Evolutionary conservation across 73 alveolate species (phyloP).

Genomic region (Symbiodinium natans): DNA sequence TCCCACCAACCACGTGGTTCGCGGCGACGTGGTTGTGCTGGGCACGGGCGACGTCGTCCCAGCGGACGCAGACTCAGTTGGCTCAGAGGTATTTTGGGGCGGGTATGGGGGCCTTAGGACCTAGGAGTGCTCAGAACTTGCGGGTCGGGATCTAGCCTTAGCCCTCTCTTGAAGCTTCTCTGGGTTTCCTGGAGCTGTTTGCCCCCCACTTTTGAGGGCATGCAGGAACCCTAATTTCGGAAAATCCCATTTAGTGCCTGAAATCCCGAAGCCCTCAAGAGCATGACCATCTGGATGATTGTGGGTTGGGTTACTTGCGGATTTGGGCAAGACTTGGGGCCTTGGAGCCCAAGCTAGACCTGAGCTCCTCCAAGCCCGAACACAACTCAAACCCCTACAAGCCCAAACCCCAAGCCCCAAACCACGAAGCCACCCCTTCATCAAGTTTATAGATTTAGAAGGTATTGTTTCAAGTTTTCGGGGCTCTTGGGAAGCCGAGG

Average conservation of each 20-base stretch:
- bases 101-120: slow-evolving; percentile 13
- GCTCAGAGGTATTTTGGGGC: not conserved
- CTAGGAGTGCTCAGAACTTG: too few relatives aligned
- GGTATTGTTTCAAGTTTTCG: not conserved
- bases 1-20: slow-evolving; percentile 95
- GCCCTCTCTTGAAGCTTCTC: too few relatives aligned
- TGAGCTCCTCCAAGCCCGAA: not conserved
- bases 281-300: too few relatives aligned
- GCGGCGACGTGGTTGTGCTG: slow-evolving; percentile 98
- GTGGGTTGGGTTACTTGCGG: too few relatives aligned
- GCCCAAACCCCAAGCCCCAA: not conserved
- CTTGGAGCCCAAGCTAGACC: not conserved
- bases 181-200: too few relatives aligned
- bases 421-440: not conserved
- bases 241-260: not conserved
- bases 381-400: not conserved
- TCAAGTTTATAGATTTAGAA: too few relatives aligned
- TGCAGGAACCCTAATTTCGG: too few relatives aligned
- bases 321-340: not conserved
- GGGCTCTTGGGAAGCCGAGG: not conserved
- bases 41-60: slow-evolving; percentile 99
- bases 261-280: not conserved
- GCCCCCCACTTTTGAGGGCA: too few relatives aligned
- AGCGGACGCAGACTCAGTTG: slow-evolving; percentile 96
- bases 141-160: too few relatives aligned